These are phyloP conservation scores for Sporothrix phasma DNA, from an alignment of 2,329 filamentous ascomycete genomes.

Conservation along the genomic window DNA sequence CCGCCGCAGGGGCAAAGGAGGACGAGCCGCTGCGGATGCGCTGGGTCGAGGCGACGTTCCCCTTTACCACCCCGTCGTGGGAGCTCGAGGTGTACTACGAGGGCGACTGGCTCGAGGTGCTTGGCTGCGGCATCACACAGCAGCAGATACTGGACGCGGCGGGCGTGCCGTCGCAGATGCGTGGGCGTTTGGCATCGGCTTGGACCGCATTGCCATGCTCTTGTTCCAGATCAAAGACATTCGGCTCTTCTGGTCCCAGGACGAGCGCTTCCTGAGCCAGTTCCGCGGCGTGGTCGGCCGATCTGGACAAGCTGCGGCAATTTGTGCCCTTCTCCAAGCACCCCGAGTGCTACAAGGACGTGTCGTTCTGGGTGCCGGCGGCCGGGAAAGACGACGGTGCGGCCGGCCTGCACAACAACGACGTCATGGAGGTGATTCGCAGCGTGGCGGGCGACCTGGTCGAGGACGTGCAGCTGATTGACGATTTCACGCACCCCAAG, in stretches of 20 bases:
- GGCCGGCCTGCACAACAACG: slow-evolving; percentile 72
- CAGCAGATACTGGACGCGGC: slow-evolving; percentile 74
- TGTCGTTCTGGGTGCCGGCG: slow-evolving; percentile 73
- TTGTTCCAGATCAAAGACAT: slow-evolving; percentile 95
- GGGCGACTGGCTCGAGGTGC: slow-evolving; percentile 89
- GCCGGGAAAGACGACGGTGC: slow-evolving; percentile 28
- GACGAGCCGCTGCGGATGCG: slow-evolving; percentile 72
- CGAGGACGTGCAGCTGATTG: slow-evolving; percentile 76
- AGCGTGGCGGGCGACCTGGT: slow-evolving; percentile 71
- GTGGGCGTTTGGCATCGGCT: slow-evolving; percentile 91
- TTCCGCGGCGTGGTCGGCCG: slow-evolving; percentile 56
- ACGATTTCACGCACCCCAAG: slow-evolving; percentile 83
- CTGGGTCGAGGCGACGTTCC: slow-evolving; percentile 97
- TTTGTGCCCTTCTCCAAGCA: slow-evolving; percentile 89
- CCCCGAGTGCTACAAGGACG: slow-evolving; percentile 81
- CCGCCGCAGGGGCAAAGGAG: slow-evolving; percentile 26
- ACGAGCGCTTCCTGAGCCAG: slow-evolving; percentile 76
- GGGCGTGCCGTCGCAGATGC: slow-evolving; percentile 61
- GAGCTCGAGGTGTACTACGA: slow-evolving; percentile 93
- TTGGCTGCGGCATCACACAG: slow-evolving; percentile 84
- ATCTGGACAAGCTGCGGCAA: slow-evolving; percentile 41
- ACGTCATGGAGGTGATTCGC: slow-evolving; percentile 91
- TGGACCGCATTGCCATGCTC: slow-evolving; percentile 95
- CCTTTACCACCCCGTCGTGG: slow-evolving; percentile 91
- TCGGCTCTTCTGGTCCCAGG: slow-evolving; percentile 86